Evolutionary conservation across 441 rosid species (phyloP).

Genomic region (Euphorbia corollata): DNA sequence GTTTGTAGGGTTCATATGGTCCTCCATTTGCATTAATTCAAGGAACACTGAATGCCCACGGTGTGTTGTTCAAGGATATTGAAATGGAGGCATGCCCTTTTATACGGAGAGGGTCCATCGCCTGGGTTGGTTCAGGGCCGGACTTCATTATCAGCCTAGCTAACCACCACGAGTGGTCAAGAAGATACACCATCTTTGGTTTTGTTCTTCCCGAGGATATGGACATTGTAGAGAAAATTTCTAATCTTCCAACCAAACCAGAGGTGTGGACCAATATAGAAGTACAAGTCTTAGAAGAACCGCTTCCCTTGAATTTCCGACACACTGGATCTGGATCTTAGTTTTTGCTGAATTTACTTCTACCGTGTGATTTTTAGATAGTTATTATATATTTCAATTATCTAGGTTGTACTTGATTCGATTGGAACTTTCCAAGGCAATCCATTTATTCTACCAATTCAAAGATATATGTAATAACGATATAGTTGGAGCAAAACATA

Average conservation of each 20-base stretch:
- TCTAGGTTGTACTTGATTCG: not conserved
- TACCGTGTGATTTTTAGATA: not conserved
- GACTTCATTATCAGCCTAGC: conserved; percentile 90
- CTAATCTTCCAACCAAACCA: conserved; percentile 55
- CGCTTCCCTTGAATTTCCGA: conserved; percentile 45
- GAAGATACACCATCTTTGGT: conserved; percentile 63
- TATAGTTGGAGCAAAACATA: no score
- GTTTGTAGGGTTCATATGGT: conserved; percentile 48
- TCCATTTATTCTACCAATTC: no score
- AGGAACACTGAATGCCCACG: conserved; percentile 75
- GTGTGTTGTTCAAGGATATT: conserved; percentile 41
- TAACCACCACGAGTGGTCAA: conserved; percentile 75
- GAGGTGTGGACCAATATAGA: conserved; percentile 75
- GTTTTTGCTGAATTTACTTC: no score
- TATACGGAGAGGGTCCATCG: conserved; percentile 75
- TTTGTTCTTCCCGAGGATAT: conserved; percentile 77
- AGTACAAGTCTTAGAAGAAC: conserved; percentile 56
- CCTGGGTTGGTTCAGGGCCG: conserved; percentile 87
- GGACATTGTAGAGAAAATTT: conserved; percentile 64
- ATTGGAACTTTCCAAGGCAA: not conserved
- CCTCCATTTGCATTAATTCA: conserved; percentile 93
- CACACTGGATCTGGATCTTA: not conserved
- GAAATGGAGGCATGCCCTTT: conserved; percentile 61
- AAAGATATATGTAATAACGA: no score
- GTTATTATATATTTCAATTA: not conserved